phyloP scores from a whole-genome alignment of 1,284 basidiomycete genomes.

The Mycena sp. region DNA sequence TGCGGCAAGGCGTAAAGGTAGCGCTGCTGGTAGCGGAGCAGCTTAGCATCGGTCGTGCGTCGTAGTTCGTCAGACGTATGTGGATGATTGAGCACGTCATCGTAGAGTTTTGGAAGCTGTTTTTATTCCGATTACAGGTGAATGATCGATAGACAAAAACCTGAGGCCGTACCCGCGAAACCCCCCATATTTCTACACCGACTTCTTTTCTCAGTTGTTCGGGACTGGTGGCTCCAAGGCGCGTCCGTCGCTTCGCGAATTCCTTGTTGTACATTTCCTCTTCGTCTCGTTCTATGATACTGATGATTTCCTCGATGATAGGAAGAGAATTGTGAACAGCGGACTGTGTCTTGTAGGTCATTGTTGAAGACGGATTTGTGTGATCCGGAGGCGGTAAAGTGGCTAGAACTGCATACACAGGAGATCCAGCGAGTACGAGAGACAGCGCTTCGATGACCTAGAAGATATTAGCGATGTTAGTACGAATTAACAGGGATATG shows the following conservation, averaged over 20 bases:
- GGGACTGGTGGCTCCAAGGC: slow-evolving; percentile 76
- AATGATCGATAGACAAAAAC: neutral
- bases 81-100: slow-evolving; percentile 81
- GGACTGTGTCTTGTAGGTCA: slow-evolving; percentile 65
- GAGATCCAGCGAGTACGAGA: slow-evolving; percentile 81
- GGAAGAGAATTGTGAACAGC: slow-evolving; percentile 77
- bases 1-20: slow-evolving; percentile 66
- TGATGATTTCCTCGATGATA: slow-evolving; percentile 73
- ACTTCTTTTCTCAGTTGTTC: slow-evolving; percentile 77
- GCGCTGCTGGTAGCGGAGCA: slow-evolving; percentile 69
- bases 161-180: slow-evolving; percentile 61
- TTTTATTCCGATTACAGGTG: neutral
- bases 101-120: slow-evolving; percentile 76
- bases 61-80: slow-evolving; percentile 78
- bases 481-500: slow-evolving; percentile 10
- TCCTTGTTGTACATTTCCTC: slow-evolving; percentile 64
- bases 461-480: slow-evolving; percentile 4
- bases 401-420: slow-evolving; percentile 71
- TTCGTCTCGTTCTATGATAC: slow-evolving; percentile 70
- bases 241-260: slow-evolving; percentile 77
- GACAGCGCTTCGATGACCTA: slow-evolving; percentile 77
- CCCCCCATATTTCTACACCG: slow-evolving; percentile 65
- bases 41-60: slow-evolving; percentile 73
- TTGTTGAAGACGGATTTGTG: slow-evolving; percentile 73
- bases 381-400: slow-evolving; percentile 79